A percentile compares a stretch with the other conserved stretches of the same genome.
These are phyloP conservation scores for Ephemerocybe angulata DNA, from an alignment of 768 basidiomycete genomes.

Conservation along the genomic window DNA sequence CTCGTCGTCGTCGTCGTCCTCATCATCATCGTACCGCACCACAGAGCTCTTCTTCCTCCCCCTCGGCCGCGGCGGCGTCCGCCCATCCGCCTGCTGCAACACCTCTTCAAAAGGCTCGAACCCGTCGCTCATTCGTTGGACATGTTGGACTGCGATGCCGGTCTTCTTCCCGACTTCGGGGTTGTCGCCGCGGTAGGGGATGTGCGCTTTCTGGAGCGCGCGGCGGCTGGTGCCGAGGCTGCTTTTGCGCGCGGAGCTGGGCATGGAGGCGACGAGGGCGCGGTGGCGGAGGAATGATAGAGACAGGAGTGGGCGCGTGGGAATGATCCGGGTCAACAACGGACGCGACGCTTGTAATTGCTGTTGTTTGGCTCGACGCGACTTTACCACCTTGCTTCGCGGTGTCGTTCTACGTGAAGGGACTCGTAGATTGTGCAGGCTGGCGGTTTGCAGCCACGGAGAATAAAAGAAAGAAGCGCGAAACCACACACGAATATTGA, in stretches of 20 bases:
- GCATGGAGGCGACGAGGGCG: slow-evolving; percentile 27
- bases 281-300: background rate
- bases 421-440: too few relatives aligned
- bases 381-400: too few relatives aligned
- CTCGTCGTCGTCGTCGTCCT: slow-evolving; percentile 29
- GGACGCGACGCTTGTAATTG: slow-evolving; percentile 4
- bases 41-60: slow-evolving; percentile 44
- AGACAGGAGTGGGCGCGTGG: slow-evolving; percentile 5
- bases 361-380: background rate
- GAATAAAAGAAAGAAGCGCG: too few relatives aligned
- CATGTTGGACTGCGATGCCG: slow-evolving; percentile 62
- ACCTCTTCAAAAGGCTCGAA: slow-evolving; percentile 80
- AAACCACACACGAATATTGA: too few relatives aligned
- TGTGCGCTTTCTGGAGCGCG: slow-evolving; percentile 60
- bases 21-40: slow-evolving; percentile 35
- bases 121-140: slow-evolving; percentile 74
- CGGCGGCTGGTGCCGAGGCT: slow-evolving; percentile 46
- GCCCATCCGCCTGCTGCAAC: slow-evolving; percentile 63
- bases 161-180: slow-evolving; percentile 78
- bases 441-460: too few relatives aligned
- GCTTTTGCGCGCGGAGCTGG: slow-evolving; percentile 44
- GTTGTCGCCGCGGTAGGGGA: slow-evolving; percentile 77
- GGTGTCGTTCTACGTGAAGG: too few relatives aligned
- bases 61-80: slow-evolving; percentile 58
- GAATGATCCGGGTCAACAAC: slow-evolving; percentile 7